phyloP scores from a whole-genome alignment of 352 stramenopile genomes.

The Phytopythium helicoides region DNA sequence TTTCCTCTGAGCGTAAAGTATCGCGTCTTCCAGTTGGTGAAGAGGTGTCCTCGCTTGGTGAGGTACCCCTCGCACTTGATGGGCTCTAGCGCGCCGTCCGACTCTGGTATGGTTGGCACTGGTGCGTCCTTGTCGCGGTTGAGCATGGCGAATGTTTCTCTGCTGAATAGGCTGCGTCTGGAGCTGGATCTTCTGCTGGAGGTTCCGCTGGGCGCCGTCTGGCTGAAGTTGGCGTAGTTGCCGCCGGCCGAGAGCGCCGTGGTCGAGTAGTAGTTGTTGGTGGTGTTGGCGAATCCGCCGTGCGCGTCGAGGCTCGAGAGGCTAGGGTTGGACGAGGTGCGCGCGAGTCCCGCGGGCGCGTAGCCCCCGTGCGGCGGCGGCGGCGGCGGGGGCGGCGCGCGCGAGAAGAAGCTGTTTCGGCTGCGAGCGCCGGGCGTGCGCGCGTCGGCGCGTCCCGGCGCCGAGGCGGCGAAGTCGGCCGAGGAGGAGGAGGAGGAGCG shows the following conservation, averaged over 20 bases:
- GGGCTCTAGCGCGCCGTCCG: conserved; percentile 25
- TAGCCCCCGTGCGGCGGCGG: conserved; percentile 23
- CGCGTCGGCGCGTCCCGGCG: conserved; percentile 18
- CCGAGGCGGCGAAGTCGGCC: conserved; percentile 11
- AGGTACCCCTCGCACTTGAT: conserved; percentile 83
- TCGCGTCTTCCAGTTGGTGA: conserved; percentile 90
- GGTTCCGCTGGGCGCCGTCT: conserved; percentile 13
- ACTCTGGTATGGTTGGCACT: conserved; percentile 52
- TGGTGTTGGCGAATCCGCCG: conserved; percentile 11
- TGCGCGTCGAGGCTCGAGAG: conserved; percentile 44
- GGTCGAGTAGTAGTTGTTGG: conserved; percentile 11
- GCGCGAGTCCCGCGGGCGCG: conserved; percentile 24
- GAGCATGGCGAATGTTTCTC: conserved; percentile 67
- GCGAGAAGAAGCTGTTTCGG: conserved; percentile 52
- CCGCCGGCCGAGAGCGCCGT: conserved; percentile 20
- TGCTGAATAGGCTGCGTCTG: conserved; percentile 72
- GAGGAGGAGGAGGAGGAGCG: conserved; percentile 58
- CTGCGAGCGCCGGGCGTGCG: conserved; percentile 21
- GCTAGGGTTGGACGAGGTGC: conserved; percentile 66
- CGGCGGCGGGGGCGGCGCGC: conserved; percentile 58
- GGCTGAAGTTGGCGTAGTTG: conserved; percentile 5
- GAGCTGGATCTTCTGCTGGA: conserved; percentile 46
- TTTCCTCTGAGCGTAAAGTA: conserved; percentile 86
- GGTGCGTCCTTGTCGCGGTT: conserved; percentile 71
- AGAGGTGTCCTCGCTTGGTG: conserved; percentile 86